Base-by-base conservation (phyloP, 1,139 yeast genomes). In the Suhomyces guaymorum region DNA sequence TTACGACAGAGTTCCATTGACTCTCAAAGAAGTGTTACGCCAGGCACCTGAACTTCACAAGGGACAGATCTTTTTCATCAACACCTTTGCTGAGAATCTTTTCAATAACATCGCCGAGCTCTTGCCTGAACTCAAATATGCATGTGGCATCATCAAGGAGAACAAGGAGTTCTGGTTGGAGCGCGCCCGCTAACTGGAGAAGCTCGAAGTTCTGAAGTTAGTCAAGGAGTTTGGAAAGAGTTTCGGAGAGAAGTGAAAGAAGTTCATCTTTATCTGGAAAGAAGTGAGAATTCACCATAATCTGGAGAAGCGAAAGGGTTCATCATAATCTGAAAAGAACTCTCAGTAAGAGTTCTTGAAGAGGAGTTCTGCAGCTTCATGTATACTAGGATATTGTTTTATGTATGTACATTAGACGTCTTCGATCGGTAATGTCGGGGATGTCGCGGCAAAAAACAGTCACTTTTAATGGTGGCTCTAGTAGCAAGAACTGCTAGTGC, bases 31-130 rank as follows among this genome's bases (percentile, higher is more conserved):
- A 7, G 64, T 74, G n/a, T 56, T 82, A 15, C 46, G 50, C 2
- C 51, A 57, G 26, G 72, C 71, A 38, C 78, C 81, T 7, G 52
- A 55, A 13, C 65, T 89, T 29, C 81, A 82, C 21, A 73, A 75
- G 47, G 88, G 94, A n/a, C 97, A 90, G 61, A 60, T 86, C 12
- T 88, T 86, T 54, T 90, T 90, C 66, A 88, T 89, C 40, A 72
- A 77, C 51, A 78, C 87, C 15, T 89, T 85, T 70, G 97, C 95
- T 7, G 78, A 72, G 46, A 82, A 80, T 34, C 75, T 88, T 54
- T 90, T 89, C 60, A 63, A 65, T 35, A 81, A 79, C 47, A 75
- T 88, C 21, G 72, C 77, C 16, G 70, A 70, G 25, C 66, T 73
- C 19, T 66, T 82, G 34, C 83, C 86, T 2, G 76, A 75, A 38